These are phyloP conservation scores for Naumovozyma baii DNA, from an alignment of 805 yeast species.

Conservation along the genomic window DNA sequence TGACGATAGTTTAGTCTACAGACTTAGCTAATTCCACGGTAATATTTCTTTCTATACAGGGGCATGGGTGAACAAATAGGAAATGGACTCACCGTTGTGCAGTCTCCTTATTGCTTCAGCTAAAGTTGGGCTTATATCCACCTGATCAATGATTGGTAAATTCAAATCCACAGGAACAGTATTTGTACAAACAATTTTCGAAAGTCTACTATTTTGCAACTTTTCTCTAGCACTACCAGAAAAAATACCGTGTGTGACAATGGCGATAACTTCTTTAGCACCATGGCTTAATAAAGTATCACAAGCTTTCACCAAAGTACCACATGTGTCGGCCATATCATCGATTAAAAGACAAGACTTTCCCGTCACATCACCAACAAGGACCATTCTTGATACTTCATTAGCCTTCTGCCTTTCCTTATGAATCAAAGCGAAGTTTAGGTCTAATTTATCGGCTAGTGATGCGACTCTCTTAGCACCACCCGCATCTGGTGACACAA, in stretches of 20 bases:
- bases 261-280: conserved; percentile 80
- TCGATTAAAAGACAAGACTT: conserved; percentile 82
- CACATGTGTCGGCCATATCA: conserved; percentile 98
- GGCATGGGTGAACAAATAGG: conserved; percentile 51
- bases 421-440: conserved; percentile 91
- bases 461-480: conserved; percentile 97
- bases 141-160: conserved; percentile 58
- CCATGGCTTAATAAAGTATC: conserved; percentile 72
- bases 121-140: conserved; percentile 76
- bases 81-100: conserved; percentile 91
- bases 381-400: conserved; percentile 89
- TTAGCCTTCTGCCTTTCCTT: conserved; percentile 93
- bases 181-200: conserved; percentile 80
- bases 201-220: conserved; percentile 56
- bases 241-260: conserved; percentile 92
- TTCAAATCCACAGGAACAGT: conserved; percentile 76
- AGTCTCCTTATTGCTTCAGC: conserved; percentile 92
- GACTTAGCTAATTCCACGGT: no score
- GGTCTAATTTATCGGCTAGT: conserved; percentile 82
- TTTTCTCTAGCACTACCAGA: conserved; percentile 74
- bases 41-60: conserved; percentile 18
- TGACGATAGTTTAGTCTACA: no score
- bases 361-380: conserved; percentile 86
- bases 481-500: conserved; percentile 97
- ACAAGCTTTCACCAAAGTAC: conserved; percentile 91